A percentile compares a stretch with the other conserved stretches of the same genome.
phyloP scores from a whole-genome alignment of 164 flowering plant genomes.

The Hamamelis virginiana region DNA sequence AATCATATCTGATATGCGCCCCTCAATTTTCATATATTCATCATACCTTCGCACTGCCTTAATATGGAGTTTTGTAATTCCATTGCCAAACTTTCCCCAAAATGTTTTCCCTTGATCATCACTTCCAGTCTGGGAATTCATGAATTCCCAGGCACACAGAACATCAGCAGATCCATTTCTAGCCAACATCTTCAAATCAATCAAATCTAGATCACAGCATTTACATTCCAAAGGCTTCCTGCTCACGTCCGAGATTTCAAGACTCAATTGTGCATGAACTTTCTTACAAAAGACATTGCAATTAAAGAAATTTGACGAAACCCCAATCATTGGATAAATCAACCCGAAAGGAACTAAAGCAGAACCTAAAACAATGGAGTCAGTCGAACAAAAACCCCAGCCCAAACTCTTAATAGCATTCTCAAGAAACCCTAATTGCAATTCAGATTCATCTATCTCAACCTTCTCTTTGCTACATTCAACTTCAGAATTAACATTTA shows the following conservation, averaged over 20 bases:
- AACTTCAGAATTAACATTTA: conserved; percentile 46
- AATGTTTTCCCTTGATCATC: conserved; percentile 17
- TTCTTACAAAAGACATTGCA: conserved; percentile 9
- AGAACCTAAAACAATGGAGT: conserved; percentile 68
- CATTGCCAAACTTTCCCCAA: conserved; percentile 30
- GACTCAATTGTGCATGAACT: conserved; percentile 45
- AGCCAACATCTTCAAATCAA: conserved; percentile 23
- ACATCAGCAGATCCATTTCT: conserved; percentile 11
- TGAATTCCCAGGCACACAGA: conserved; percentile 8
- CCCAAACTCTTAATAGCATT: conserved; percentile 57
- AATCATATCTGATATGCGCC: conserved; percentile 26
- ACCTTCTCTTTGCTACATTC: conserved; percentile 9
- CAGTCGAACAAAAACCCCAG: conserved; percentile 78
- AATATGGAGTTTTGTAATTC: conserved; percentile 32
- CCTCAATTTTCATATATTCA: conserved; percentile 26
- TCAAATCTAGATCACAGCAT: conserved; percentile 68
- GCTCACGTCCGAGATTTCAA: conserved; percentile 64
- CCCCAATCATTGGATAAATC: conserved; percentile 75
- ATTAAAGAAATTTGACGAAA: conserved; percentile 20
- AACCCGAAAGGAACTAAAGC: conserved; percentile 78
- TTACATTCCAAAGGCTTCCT: conserved; percentile 74
- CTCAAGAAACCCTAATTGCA: conserved; percentile 21
- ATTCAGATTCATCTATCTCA: conserved; percentile 12
- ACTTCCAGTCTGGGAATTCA: conserved; percentile 13
- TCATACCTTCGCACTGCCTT: conserved; percentile 44